Percentiles rank a stretch among this genome's conserved stretches.
Evolutionary conservation across 495 filamentous ascomycete species (phyloP).

Genomic region (Pyronema domesticum): DNA sequence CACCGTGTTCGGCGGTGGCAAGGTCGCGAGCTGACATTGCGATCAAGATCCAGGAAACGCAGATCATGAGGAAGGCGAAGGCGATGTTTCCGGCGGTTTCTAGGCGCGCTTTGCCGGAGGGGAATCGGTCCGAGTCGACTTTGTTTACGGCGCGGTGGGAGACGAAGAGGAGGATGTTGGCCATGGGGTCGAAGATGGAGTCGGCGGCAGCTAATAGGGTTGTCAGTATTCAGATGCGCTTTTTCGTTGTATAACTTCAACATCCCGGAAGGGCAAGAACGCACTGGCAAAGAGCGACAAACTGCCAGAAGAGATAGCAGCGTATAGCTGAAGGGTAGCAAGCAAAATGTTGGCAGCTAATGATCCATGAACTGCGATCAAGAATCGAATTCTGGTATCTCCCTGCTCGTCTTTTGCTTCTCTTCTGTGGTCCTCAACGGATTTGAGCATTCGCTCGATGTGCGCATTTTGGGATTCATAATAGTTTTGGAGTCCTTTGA

Average conservation of each 20-base stretch:
- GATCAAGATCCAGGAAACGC: slow-evolving; percentile 79
- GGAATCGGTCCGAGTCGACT: slow-evolving; percentile 80
- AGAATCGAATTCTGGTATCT: slow-evolving; percentile 44
- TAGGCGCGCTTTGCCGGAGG: slow-evolving; percentile 82
- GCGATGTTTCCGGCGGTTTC: slow-evolving; percentile 93
- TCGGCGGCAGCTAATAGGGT: slow-evolving; percentile 56
- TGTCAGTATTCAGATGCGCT: neutral
- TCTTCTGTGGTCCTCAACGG: slow-evolving; percentile 74
- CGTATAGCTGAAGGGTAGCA: slow-evolving; percentile 70
- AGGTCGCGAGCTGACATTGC: slow-evolving; percentile 67
- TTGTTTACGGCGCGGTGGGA: slow-evolving; percentile 73
- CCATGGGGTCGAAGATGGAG: slow-evolving; percentile 84
- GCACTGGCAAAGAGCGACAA: slow-evolving; percentile 77
- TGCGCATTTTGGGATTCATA: slow-evolving; percentile 86
- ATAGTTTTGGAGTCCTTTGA: slow-evolving; percentile 60
- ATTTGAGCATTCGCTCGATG: slow-evolving; percentile 79
- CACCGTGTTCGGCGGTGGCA: slow-evolving; percentile 26
- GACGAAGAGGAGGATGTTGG: slow-evolving; percentile 74
- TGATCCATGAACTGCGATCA: slow-evolving; percentile 81
- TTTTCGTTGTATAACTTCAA: neutral
- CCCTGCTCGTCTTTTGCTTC: slow-evolving; percentile 61
- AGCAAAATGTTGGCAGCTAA: slow-evolving; percentile 71
- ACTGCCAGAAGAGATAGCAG: slow-evolving; percentile 65
- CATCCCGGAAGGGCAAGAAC: neutral
- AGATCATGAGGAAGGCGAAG: slow-evolving; percentile 92